phyloP scores from a whole-genome alignment of 129 eudicot genomes.

The Centella asiatica region DNA sequence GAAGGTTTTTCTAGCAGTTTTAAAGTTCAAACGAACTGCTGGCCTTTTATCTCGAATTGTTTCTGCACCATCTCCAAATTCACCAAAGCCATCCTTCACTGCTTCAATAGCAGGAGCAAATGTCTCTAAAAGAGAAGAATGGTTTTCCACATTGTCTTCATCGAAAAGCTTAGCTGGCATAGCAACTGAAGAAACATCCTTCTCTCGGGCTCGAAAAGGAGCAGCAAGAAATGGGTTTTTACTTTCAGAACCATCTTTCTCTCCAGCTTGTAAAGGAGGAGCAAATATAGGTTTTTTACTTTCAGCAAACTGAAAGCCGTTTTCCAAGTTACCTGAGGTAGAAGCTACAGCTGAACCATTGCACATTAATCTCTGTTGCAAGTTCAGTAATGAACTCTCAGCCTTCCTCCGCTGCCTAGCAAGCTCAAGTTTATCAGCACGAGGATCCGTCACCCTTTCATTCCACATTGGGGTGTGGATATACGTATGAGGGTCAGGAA shows the following conservation, averaged over 20 bases:
- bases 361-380: constrained; percentile 63
- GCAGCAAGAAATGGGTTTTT: constrained; percentile 33
- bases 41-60: constrained; percentile 46
- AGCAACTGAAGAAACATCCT: constrained; percentile 22
- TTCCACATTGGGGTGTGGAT: constrained; percentile 73
- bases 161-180: constrained; percentile 28
- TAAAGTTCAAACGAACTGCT: constrained; percentile 60
- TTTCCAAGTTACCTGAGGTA: constrained; percentile 5
- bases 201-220: constrained; percentile 38
- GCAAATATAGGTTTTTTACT: constrained; percentile 33
- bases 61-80: constrained; percentile 43
- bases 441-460: constrained; percentile 65
- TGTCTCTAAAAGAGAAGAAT: constrained; percentile 47
- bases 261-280: constrained; percentile 38
- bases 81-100: constrained; percentile 45
- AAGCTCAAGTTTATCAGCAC: constrained; percentile 75
- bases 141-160: constrained; percentile 32
- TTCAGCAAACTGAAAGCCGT: constrained; percentile 11
- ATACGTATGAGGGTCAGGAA: constrained; percentile 90
- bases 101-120: constrained; percentile 89
- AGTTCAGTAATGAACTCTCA: constrained; percentile 68
- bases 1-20: constrained; percentile 51
- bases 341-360: constrained; percentile 40
- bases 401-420: constrained; percentile 94
- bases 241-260: constrained; percentile 26